phyloP scores from a whole-genome alignment of 495 filamentous ascomycete genomes.

The Umbilicaria muhlenbergii region DNA sequence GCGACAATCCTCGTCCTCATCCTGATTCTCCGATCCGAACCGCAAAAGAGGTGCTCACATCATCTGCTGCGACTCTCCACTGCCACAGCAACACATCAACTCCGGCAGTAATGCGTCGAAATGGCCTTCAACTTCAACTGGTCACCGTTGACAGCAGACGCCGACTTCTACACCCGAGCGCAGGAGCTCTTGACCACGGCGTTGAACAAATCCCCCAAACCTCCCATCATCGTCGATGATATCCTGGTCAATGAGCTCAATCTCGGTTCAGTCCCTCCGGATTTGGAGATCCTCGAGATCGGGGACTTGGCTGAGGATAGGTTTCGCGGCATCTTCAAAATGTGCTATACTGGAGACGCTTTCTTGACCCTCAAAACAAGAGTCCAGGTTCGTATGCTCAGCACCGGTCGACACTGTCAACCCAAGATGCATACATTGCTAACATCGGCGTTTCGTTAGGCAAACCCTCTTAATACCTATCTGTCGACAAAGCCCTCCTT shows the following conservation, averaged over 20 bases:
- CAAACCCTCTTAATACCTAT: slow-evolving; percentile 93
- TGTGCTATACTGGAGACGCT: slow-evolving; percentile 92
- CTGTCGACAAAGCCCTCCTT: slow-evolving; percentile 80
- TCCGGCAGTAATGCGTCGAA: slow-evolving; percentile 2
- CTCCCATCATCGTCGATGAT: slow-evolving; percentile 97
- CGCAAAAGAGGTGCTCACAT: not conserved
- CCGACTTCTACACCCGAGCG: slow-evolving; percentile 73
- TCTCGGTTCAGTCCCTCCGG: slow-evolving; percentile 78
- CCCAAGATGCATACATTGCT: not conserved
- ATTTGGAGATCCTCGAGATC: slow-evolving; percentile 92
- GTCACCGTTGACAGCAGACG: slow-evolving; percentile 94
- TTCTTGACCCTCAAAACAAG: slow-evolving; percentile 86
- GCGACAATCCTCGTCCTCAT: not conserved
- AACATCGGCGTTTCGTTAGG: slow-evolving; percentile 24
- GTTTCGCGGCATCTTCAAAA: slow-evolving; percentile 96
- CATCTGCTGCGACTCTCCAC: not conserved
- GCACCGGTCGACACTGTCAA: not conserved
- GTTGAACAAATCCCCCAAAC: slow-evolving; percentile 95
- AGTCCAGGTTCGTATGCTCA: slow-evolving; percentile 50
- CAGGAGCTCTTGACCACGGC: slow-evolving; percentile 88
- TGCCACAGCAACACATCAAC: not conserved
- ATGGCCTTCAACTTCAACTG: slow-evolving; percentile 99
- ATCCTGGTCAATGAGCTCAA: slow-evolving; percentile 97
- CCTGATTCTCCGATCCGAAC: not conserved
- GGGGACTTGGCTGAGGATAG: slow-evolving; percentile 93